These are phyloP conservation scores for Globisporangium irregulare DNA, from an alignment of 352 stramenopile genomes.

Conservation along the genomic window DNA sequence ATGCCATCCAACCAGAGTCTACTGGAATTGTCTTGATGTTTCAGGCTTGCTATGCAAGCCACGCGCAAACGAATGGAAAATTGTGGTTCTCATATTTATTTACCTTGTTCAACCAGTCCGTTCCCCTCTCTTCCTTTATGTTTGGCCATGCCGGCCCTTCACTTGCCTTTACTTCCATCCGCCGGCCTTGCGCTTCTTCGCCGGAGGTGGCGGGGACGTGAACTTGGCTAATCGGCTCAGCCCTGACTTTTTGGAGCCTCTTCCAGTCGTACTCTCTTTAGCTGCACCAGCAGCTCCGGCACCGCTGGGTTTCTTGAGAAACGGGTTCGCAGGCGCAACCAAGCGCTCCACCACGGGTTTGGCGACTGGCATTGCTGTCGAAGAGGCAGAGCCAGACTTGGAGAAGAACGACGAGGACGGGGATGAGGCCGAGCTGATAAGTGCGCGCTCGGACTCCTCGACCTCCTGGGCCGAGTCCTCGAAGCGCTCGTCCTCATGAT, in stretches of 20 bases:
- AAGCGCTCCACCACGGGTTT: conserved; percentile 31
- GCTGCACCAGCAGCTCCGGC: conserved; percentile 7
- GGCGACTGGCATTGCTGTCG: not conserved
- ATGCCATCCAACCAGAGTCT: too few relatives aligned
- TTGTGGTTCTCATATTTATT: too few relatives aligned
- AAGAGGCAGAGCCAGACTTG: not conserved
- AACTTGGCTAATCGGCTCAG: conserved; percentile 69
- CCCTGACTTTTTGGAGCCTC: conserved; percentile 36
- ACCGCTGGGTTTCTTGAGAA: conserved; percentile 54
- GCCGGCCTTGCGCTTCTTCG: conserved; percentile 26
- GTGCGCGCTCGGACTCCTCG: not conserved
- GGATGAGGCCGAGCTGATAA: not conserved
- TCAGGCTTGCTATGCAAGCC: too few relatives aligned
- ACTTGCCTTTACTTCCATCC: conserved; percentile 27
- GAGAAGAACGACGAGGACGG: conserved; percentile 17
- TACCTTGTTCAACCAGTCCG: too few relatives aligned
- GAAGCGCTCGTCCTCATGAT: not conserved
- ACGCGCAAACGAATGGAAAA: too few relatives aligned
- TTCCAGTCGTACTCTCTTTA: conserved; percentile 3
- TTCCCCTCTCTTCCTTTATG: too few relatives aligned
- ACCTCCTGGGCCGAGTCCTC: conserved; percentile 5
- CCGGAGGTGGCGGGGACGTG: conserved; percentile 32
- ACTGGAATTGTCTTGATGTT: too few relatives aligned
- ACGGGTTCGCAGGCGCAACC: conserved; percentile 63
- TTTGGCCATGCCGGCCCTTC: too few relatives aligned